phyloP scores from a whole-genome alignment of 176 grass and related monocot species.

The Ananas comosus region DNA sequence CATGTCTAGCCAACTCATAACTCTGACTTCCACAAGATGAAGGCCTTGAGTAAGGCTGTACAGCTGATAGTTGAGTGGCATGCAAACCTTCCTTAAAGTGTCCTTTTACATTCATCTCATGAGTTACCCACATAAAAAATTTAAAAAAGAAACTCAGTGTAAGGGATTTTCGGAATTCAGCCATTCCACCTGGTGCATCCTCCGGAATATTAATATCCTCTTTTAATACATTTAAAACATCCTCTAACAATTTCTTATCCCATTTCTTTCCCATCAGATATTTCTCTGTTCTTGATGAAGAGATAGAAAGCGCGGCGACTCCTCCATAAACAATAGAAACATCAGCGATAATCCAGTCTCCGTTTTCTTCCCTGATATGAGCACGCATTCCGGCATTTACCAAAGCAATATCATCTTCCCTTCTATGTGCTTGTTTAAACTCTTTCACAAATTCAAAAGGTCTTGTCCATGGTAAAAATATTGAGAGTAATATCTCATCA shows the following conservation, averaged over 20 bases:
- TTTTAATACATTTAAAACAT: slow-evolving; percentile 57
- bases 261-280: slow-evolving; percentile 59
- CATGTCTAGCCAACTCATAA: slow-evolving; percentile 74
- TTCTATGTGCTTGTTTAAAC: slow-evolving; percentile 95
- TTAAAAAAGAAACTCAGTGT: slow-evolving; percentile 97
- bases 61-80: slow-evolving; percentile 44
- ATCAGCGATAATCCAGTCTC: slow-evolving; percentile 53
- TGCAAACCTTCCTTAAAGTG: slow-evolving; percentile 36
- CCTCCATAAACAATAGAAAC: slow-evolving; percentile 73
- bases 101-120: slow-evolving; percentile 73
- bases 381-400: slow-evolving; percentile 89
- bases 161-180: slow-evolving; percentile 89
- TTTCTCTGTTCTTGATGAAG: slow-evolving; percentile 53
- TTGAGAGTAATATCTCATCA: slow-evolving; percentile 70
- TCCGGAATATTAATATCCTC: slow-evolving; percentile 65
- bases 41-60: slow-evolving; percentile 48
- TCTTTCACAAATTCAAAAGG: slow-evolving; percentile 87
- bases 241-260: slow-evolving; percentile 48
- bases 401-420: slow-evolving; percentile 96
- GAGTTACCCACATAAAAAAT: slow-evolving; percentile 72
- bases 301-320: slow-evolving; percentile 59
- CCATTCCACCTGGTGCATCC: slow-evolving; percentile 93
- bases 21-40: slow-evolving; percentile 41
- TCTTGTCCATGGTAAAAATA: slow-evolving; percentile 80
- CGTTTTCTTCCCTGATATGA: slow-evolving; percentile 44